Conservation (phyloP, 1,139 yeast genomes). For the Candida tetrigidarum region DNA sequence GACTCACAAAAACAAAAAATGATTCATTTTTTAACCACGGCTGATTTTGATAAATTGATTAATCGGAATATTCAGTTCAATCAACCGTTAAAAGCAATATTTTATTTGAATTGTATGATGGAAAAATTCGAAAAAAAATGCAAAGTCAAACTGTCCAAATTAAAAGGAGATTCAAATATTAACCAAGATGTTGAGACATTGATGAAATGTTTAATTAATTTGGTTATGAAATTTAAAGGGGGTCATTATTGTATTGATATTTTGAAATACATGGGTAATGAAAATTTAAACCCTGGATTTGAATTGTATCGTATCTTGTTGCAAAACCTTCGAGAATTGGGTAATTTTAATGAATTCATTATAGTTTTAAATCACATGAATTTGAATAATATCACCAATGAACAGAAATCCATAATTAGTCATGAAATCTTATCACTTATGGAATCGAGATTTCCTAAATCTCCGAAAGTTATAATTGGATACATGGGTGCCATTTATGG, state of each 20-base stretch:
- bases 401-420: constrained; percentile 19
- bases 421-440: constrained; percentile 39
- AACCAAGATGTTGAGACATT: constrained; percentile 31
- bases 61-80: constrained; percentile 27
- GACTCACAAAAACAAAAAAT: constrained; percentile 30
- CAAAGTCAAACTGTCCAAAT: constrained; percentile 14
- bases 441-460: constrained; percentile 30
- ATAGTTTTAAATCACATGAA: constrained; percentile 37
- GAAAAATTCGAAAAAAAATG: constrained; percentile 40
- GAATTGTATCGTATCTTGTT: constrained; percentile 31
- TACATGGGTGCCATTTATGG: constrained; percentile 38
- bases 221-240: constrained; percentile 45
- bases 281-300: constrained; percentile 30
- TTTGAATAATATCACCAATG: constrained; percentile 22
- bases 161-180: constrained; percentile 20
- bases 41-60: constrained; percentile 30
- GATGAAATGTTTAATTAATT: constrained; percentile 31
- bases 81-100: constrained; percentile 36
- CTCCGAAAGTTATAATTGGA: constrained; percentile 43
- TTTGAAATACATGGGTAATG: constrained; percentile 36
- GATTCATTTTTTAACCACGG: constrained; percentile 34
- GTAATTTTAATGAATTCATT: constrained; percentile 40
- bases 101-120: constrained; percentile 41
- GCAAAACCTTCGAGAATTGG: constrained; percentile 30
- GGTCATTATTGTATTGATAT: constrained; percentile 36